Evolutionary conservation across 768 basidiomycete species (phyloP), one percentile per base, ranked within the genome.

Genomic region (Filobasidium floriforme): DNA sequence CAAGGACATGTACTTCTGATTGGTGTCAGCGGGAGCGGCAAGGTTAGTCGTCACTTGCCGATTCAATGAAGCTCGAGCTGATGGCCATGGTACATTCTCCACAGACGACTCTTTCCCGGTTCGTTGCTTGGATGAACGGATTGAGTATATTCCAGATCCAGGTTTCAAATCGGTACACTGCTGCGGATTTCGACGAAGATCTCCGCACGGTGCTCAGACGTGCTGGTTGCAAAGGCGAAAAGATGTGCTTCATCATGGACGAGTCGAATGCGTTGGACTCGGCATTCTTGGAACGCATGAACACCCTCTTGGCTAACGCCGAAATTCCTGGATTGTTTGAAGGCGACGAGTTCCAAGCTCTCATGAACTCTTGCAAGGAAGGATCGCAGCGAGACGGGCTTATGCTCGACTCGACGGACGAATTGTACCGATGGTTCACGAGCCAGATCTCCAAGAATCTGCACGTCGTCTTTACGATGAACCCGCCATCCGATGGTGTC

Each of bases 261-360:
- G 96, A 99, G 78, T 98, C 96, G 3, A 98, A 99, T 73, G 96
- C 98, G 14, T 87, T 98, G 40, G 96, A 99, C 77, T 94, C 96
- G 14, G 96, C 96, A 55, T 99, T 99, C 84, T 81, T 99, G 70
- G 96, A 99, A 77, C 87, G 96, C n/a, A 98, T 99, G 94, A 99
- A 99, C 78, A 99, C 96, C 0, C 85, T 99, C 15, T 84, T 99
- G 18, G 96, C 96, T 46, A 99, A 99, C 73, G 96, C 96, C n/a
- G 96, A 99, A 78, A 93, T 99, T n/a, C 96, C 96, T 0, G 96
- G 96, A 79, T 84, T 99, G n/a, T 99, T 99, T 76, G 96, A 99
- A 79, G 96, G 96, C n/a, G 96, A 99, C 73, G 96, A 99, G 76
- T 88, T 97, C 76, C 87, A 94, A 22, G 90, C 93, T 60, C 82